Evolutionary conservation across 345 rosid genomes (phyloP).

Genomic region (Linum usitatissimum): DNA sequence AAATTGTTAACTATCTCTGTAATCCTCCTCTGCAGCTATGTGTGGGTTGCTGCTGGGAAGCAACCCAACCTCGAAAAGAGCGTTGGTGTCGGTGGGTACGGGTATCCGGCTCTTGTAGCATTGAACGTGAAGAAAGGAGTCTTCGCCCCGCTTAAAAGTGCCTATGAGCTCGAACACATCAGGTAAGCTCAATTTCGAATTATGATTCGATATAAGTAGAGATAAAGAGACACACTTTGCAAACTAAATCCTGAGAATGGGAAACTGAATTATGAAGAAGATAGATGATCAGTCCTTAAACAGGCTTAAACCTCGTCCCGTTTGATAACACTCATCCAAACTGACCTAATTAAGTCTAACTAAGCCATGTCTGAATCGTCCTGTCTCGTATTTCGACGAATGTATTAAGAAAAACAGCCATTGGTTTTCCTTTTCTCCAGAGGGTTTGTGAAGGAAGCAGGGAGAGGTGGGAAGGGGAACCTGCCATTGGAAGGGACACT

Average conservation of each 20-base stretch:
- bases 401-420: too few relatives aligned
- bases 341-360: background rate
- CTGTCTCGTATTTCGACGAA: too few relatives aligned
- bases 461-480: constrained; percentile 90
- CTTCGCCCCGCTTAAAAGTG: constrained; percentile 91
- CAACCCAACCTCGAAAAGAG: constrained; percentile 78
- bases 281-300: too few relatives aligned
- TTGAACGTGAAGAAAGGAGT: constrained; percentile 90
- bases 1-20: too few relatives aligned
- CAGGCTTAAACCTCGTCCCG: background rate
- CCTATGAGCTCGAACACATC: constrained; percentile 76
- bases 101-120: constrained; percentile 94
- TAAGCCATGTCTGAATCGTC: too few relatives aligned
- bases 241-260: background rate
- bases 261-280: too few relatives aligned
- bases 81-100: constrained; percentile 91
- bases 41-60: constrained; percentile 91
- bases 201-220: too few relatives aligned
- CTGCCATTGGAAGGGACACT: constrained; percentile 57
- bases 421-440: constrained; percentile 28
- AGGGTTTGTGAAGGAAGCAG: constrained; percentile 85
- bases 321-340: constrained; percentile 6
- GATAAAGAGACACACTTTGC: background rate
- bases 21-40: constrained; percentile 39
- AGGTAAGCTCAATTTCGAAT: constrained; percentile 34